These are phyloP conservation scores for Yarrowia sp. DNA, from an alignment of 805 yeast species.

Conservation along the genomic window DNA sequence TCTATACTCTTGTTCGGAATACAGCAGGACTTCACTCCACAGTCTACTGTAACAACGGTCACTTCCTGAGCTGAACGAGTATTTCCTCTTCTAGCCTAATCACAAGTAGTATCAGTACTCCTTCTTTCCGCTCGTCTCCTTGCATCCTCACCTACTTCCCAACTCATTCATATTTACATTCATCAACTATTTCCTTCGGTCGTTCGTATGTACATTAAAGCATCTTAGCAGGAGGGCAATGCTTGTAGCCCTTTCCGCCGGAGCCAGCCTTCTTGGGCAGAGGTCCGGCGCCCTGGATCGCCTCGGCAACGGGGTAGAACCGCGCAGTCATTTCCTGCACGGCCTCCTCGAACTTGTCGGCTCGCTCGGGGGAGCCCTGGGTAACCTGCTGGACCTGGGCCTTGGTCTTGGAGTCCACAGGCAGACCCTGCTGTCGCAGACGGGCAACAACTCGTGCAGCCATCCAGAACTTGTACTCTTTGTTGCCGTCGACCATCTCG, in stretches of 20 bases:
- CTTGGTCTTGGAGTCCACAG: conserved; percentile 52
- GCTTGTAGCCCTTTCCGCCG: conserved; percentile 2
- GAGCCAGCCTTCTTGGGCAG: not conserved
- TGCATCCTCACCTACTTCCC: no score
- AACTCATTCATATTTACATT: no score
- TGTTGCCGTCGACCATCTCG: conserved; percentile 75
- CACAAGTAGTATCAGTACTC: no score
- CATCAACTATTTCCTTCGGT: no score
- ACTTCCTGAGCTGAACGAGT: no score
- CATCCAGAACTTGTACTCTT: conserved; percentile 72
- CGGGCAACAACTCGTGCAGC: conserved; percentile 85
- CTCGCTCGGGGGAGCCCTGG: conserved; percentile 50
- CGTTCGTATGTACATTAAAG: conserved; percentile 22
- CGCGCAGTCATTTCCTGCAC: conserved; percentile 56
- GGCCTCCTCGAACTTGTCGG: conserved; percentile 52
- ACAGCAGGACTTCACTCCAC: no score
- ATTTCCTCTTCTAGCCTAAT: no score
- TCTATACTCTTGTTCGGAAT: no score
- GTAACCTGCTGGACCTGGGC: conserved; percentile 55
- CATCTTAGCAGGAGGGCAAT: conserved; percentile 16
- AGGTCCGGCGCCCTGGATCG: conserved; percentile 13
- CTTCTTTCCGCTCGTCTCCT: no score
- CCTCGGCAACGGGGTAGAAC: conserved; percentile 41
- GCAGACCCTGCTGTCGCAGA: conserved; percentile 59
- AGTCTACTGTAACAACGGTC: no score